A percentile compares a stretch with the other conserved stretches of the same genome.
Evolutionary conservation across 371 early-diverging fungal species (phyloP).

Genomic region (Amoeboradix gromovi): DNA sequence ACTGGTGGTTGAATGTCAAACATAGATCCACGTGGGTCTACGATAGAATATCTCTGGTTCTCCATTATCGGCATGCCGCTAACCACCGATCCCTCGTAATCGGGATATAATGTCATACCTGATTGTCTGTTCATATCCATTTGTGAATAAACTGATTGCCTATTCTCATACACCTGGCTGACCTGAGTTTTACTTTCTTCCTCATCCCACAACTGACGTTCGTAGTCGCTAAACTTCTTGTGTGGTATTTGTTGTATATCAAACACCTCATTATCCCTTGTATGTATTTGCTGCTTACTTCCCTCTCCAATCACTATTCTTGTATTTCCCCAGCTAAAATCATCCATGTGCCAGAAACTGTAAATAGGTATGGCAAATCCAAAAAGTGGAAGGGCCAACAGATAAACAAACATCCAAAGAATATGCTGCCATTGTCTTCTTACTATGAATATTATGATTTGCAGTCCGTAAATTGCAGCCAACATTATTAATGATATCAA

Average conservation of each 20-base stretch:
- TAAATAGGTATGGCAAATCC: conserved; percentile 31
- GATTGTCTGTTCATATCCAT: background rate
- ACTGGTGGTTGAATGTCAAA: background rate
- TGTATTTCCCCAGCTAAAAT: conserved; percentile 92
- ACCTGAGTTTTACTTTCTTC: background rate
- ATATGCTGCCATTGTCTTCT: conserved; percentile 75
- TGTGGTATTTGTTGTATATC: conserved; percentile 55
- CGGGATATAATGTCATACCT: background rate
- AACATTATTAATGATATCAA: conserved; percentile 16
- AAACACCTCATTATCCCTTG: conserved; percentile 34
- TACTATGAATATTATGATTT: conserved; percentile 50
- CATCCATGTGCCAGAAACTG: conserved; percentile 87
- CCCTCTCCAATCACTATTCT: conserved; percentile 48
- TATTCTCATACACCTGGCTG: no score
- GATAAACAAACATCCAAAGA: conserved; percentile 83
- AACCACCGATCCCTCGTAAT: background rate
- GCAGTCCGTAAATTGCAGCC: conserved; percentile 38
- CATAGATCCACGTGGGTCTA: background rate
- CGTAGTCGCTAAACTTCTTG: conserved; percentile 67
- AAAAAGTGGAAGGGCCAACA: conserved; percentile 19
- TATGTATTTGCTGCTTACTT: conserved; percentile 31
- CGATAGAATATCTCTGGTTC: background rate
- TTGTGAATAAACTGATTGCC: background rate
- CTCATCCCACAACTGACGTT: conserved; percentile 33
- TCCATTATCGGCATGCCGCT: background rate